A percentile compares a stretch with the other conserved stretches of the same genome.
Evolutionary conservation across 352 stramenopile genomes (phyloP).

Genomic region (Phytopythium vexans): DNA sequence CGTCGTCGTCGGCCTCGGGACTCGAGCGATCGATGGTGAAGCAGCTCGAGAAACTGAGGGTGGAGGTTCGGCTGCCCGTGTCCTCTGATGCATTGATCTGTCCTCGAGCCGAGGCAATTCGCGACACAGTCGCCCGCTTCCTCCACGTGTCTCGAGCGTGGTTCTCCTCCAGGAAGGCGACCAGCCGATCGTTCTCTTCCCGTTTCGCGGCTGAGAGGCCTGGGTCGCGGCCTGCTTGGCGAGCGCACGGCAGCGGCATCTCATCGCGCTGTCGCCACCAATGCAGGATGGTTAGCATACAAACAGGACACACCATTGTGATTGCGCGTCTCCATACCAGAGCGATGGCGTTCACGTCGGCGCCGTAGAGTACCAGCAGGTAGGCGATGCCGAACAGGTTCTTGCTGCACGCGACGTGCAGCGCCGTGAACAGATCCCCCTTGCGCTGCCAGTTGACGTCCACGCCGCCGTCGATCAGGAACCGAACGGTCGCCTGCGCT

Average conservation of each 20-base stretch:
- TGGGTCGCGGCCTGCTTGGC: conserved; percentile 16
- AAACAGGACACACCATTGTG: neutral
- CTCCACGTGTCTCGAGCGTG: conserved; percentile 57
- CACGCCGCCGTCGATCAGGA: conserved; percentile 55
- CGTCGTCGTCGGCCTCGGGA: neutral
- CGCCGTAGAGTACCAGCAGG: conserved; percentile 63
- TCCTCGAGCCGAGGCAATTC: neutral
- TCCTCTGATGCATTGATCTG: neutral
- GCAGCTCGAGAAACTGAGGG: conserved; percentile 28
- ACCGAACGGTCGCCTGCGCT: conserved; percentile 50
- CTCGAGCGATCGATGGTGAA: conserved; percentile 17
- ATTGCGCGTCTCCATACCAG: conserved; percentile 17
- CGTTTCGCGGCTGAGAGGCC: conserved; percentile 9
- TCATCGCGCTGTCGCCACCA: conserved; percentile 41
- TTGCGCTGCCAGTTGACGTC: conserved; percentile 74
- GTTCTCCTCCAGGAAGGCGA: conserved; percentile 37
- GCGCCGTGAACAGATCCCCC: conserved; percentile 53
- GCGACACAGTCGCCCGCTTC: conserved; percentile 4
- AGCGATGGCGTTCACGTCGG: conserved; percentile 73
- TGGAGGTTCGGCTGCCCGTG: conserved; percentile 8
- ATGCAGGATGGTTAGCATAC: neutral
- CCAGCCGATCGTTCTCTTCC: conserved; percentile 24
- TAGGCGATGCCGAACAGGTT: conserved; percentile 60
- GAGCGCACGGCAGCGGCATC: conserved; percentile 60
- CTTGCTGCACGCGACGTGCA: conserved; percentile 64